These are phyloP conservation scores for Solanum tacnaense DNA, from an alignment of 257 asterid species.

Conservation along the genomic window DNA sequence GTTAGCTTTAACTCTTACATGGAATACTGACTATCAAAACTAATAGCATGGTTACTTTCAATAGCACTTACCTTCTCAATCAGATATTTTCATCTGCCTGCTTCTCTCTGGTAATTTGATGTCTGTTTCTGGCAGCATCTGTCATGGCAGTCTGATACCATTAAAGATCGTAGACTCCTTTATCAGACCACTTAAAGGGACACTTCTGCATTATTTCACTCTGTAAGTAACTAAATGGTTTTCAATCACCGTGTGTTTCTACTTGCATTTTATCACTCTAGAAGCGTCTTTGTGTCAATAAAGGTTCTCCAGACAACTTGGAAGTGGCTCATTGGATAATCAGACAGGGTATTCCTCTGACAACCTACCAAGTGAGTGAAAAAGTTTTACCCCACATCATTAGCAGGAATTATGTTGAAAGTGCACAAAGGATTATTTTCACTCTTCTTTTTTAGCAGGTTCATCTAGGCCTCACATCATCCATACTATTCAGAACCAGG, in stretches of 20 bases:
- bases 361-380: conserved; percentile 37
- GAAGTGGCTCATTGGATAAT: conserved; percentile 14
- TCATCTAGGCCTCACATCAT: conserved; percentile 16
- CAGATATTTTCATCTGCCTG: neutral
- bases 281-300: conserved; percentile 25
- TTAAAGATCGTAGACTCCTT: conserved; percentile 24
- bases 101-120: conserved; percentile 3
- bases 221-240: conserved; percentile 35
- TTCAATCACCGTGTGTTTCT: neutral
- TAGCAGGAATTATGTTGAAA: neutral
- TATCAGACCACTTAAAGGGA: conserved; percentile 20
- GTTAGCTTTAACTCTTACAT: neutral
- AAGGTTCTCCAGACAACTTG: conserved; percentile 1
- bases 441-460: conserved; percentile 22
- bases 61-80: neutral
- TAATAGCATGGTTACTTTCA: neutral
- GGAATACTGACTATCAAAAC: neutral
- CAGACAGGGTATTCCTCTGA: conserved; percentile 21
- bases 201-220: conserved; percentile 35
- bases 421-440: neutral
- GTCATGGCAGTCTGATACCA: conserved; percentile 30
- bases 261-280: conserved; percentile 2
- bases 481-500: conserved; percentile 12
- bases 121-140: conserved; percentile 28
- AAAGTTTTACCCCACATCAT: neutral